phyloP scores from a whole-genome alignment of 106 monocot species.

The Cymbidium sinense region DNA sequence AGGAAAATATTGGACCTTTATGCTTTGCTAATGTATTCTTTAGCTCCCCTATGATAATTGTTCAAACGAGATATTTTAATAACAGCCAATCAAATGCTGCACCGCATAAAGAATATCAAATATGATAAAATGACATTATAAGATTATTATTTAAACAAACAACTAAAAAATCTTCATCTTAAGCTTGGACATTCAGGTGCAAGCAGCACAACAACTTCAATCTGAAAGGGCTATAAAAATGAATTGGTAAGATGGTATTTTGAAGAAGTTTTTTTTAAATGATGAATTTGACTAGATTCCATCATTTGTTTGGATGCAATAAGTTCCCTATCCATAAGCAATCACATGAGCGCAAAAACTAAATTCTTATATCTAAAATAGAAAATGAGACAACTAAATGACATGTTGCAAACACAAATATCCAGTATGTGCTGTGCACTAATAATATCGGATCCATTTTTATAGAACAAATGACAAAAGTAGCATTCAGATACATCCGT shows the following conservation, averaged over 20 bases:
- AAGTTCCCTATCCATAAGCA: no score
- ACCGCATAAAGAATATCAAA: not conserved
- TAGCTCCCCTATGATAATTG: constrained; percentile 54
- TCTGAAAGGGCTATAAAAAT: no score
- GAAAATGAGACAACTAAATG: not conserved
- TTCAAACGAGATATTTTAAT: not conserved
- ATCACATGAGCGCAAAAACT: not conserved
- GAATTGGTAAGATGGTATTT: not conserved
- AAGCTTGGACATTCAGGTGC: not conserved
- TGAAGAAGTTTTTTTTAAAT: not conserved
- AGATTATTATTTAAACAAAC: no score
- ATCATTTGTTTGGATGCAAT: not conserved
- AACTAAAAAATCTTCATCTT: not conserved
- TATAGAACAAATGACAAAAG: not conserved
- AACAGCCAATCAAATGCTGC: not conserved
- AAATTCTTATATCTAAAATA: not conserved
- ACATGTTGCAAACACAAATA: not conserved
- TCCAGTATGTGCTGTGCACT: not conserved
- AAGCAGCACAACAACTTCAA: not conserved
- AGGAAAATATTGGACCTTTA: constrained; percentile 94
- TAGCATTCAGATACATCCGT: not conserved
- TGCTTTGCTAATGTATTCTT: constrained; percentile 84
- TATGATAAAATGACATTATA: not conserved
- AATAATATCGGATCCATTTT: not conserved
- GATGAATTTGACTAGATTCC: no score